Evolutionary conservation across 805 yeast species (phyloP), one percentile per base, ranked within the genome.

Genomic region (Phaffomyces antillensis): DNA sequence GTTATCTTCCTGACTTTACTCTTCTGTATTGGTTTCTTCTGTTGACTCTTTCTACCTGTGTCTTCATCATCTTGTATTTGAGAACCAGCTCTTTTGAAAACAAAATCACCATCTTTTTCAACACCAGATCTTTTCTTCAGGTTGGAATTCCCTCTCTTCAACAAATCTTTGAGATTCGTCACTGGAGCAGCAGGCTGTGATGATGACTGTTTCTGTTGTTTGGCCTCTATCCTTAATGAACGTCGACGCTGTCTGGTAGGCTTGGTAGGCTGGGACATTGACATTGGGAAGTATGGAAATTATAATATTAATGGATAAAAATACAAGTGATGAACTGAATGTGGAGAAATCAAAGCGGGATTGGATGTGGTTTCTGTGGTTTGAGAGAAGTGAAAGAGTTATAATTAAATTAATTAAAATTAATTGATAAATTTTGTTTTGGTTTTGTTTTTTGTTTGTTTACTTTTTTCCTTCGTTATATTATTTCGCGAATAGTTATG

Each of bases 81-180:
- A 12, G 51, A 48, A 5, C 36, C 35, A 3, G 56, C 39, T 40
- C 60, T 48, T 33, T 53, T 56, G 48, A 53, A 54, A 5, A 48
- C 26, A 35, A 56, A 54, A 31, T 51, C 59, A 24, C 56, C 58
- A 48, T 53, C 59, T 23, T 39, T 20, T 32, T 50, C 50, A 26
- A 48, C 43, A 3, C 43, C 55, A 1, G 48, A 40, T 16, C 38
- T 31, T 15, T 46, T 35, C 33, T 41, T 49, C n/a, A 39, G 28
- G 23, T 36, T 37, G 4, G 56, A 49, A 15, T 48, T 37, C n/a
- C 48, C 47, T 37, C 49, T 48, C n/a, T 50, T 52, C 25, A 57
- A 40, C n/a, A 57, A 30, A 36, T 57, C 61, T 31, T 53, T 55
- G 31, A 57, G 45, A 37, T 51, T 54, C 12, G 58, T 44, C 6